Percentiles rank a stretch among this genome's conserved stretches.
phyloP scores from a whole-genome alignment of 1,139 yeast species.

The Geotrichum carabidarum region DNA sequence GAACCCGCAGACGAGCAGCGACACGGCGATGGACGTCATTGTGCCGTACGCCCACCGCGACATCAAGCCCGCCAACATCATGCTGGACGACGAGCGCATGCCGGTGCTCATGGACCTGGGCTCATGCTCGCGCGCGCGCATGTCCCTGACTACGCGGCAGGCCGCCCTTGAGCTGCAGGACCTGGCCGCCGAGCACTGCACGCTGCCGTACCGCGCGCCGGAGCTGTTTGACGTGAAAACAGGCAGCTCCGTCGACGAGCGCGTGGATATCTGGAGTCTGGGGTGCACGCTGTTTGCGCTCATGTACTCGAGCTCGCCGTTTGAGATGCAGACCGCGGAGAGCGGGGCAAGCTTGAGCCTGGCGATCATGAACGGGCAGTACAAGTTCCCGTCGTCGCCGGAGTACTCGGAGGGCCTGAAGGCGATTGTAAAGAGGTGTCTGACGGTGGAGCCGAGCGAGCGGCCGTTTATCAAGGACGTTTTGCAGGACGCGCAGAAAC shows the following conservation, averaged over 20 bases:
- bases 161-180: constrained; percentile 76
- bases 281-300: constrained; percentile 79
- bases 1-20: constrained; percentile 24
- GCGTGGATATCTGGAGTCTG: constrained; percentile 83
- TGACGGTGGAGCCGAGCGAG: constrained; percentile 52
- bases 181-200: constrained; percentile 78
- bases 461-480: constrained; percentile 64
- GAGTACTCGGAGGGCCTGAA: constrained; percentile 54
- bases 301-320: constrained; percentile 78
- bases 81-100: constrained; percentile 58
- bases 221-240: constrained; percentile 76
- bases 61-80: constrained; percentile 81
- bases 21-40: constrained; percentile 50
- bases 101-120: constrained; percentile 86
- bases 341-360: constrained; percentile 77
- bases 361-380: constrained; percentile 71
- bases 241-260: constrained; percentile 58
- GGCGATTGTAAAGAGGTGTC: constrained; percentile 53
- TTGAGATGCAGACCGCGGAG: constrained; percentile 73
- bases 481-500: constrained; percentile 36
- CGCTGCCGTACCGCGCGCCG: constrained; percentile 85
- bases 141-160: constrained; percentile 52
- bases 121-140: constrained; percentile 63
- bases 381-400: constrained; percentile 54
- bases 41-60: constrained; percentile 81